Conservation (phyloP, 2,329 filamentous ascomycete genomes). For the Colletotrichum sp. region DNA sequence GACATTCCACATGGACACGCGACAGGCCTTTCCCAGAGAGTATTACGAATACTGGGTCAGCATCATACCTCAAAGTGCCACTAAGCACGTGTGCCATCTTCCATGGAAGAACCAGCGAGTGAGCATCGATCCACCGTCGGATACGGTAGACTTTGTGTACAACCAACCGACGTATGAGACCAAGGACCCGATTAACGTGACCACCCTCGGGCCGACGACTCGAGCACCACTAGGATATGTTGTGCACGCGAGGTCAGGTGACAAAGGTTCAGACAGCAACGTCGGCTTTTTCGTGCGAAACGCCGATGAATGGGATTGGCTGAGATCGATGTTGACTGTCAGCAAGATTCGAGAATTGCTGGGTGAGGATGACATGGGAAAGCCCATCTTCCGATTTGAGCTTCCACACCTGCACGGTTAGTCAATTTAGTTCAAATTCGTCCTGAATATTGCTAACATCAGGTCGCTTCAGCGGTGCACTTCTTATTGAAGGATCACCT, state of each 20-base stretch:
- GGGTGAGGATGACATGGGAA: constrained; percentile 39
- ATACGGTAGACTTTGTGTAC: constrained; percentile 27
- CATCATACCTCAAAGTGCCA: constrained; percentile 26
- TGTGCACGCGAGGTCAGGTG: constrained; percentile 37
- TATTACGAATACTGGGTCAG: constrained; percentile 28
- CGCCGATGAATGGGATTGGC: constrained; percentile 24
- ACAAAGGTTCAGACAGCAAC: constrained; percentile 46
- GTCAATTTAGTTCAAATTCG: neutral
- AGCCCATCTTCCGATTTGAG: constrained; percentile 50
- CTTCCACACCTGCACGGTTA: constrained; percentile 32
- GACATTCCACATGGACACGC: constrained; percentile 43
- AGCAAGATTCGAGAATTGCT: constrained; percentile 41
- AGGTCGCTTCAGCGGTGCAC: constrained; percentile 27
- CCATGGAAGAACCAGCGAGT: constrained; percentile 25
- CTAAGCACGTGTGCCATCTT: constrained; percentile 27
- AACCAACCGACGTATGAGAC: constrained; percentile 32
- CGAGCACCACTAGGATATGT: constrained; percentile 33
- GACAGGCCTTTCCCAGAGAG: constrained; percentile 24
- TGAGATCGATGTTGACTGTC: constrained; percentile 44
- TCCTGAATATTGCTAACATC: neutral
- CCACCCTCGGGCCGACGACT: constrained; percentile 29
- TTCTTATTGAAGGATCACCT: constrained; percentile 48
- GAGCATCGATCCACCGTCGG: constrained; percentile 22
- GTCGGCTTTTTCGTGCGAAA: constrained; percentile 28
- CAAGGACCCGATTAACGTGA: constrained; percentile 25